Conservation (phyloP, 306 rosid species). For the Phaseolus lunatus region DNA sequence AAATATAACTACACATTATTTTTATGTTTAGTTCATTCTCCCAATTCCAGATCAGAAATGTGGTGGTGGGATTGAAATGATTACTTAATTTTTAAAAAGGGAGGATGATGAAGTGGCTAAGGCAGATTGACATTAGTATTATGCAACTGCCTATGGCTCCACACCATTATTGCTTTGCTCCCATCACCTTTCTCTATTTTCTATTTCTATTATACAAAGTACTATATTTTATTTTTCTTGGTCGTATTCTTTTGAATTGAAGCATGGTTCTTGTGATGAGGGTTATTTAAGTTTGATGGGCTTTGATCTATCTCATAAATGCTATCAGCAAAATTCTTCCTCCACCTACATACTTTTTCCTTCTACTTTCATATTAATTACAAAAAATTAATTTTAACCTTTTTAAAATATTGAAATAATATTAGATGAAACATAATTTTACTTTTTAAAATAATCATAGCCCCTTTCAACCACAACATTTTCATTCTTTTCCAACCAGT, state of each 20-base stretch:
- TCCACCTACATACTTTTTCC: too few species aligned
- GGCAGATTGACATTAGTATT: not conserved
- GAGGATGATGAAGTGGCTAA: not conserved
- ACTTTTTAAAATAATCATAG: too few species aligned
- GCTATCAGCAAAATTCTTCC: too few species aligned
- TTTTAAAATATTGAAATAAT: too few species aligned
- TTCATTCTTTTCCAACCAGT: too few species aligned
- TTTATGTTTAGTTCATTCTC: not conserved
- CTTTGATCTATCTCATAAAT: too few species aligned
- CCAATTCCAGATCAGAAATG: not conserved
- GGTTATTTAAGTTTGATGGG: too few species aligned
- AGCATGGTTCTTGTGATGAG: not conserved
- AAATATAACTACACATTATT: too few species aligned
- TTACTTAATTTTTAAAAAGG: not conserved
- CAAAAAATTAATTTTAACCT: too few species aligned
- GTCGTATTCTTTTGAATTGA: not conserved
- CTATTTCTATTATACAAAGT: not conserved
- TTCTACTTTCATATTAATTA: too few species aligned
- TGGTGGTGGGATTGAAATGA: not conserved
- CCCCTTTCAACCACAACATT: too few species aligned
- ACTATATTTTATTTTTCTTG: not conserved
- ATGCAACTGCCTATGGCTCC: slow-evolving; percentile 10
- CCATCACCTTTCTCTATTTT: not conserved
- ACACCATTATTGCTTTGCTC: not conserved
- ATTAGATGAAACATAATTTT: too few species aligned